Evolutionary conservation across 2,329 filamentous ascomycete species (phyloP).

Genomic region (Apiospora malaysiana): DNA sequence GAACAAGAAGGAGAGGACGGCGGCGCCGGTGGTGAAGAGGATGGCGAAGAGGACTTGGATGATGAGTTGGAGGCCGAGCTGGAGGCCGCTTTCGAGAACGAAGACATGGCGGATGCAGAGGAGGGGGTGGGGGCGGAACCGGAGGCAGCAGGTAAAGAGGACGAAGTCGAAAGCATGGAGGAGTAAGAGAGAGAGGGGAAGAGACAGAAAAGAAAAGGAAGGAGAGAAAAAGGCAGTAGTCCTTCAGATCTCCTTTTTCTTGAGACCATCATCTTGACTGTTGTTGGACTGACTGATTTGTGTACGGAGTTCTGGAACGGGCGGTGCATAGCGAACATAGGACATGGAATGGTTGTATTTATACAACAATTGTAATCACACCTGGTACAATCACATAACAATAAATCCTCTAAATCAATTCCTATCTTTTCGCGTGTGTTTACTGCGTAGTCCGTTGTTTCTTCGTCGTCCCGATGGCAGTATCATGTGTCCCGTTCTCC

Average conservation of each 20-base stretch:
- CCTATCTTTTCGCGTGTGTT: too few relatives aligned
- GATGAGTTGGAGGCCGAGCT: conserved; percentile 54
- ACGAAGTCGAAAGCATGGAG: neutral
- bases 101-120: neutral
- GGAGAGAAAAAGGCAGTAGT: neutral
- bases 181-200: neutral
- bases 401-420: neutral
- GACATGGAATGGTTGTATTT: conserved; percentile 10
- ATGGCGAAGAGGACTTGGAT: conserved; percentile 49
- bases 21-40: conserved; percentile 32
- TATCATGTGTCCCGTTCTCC: too few relatives aligned
- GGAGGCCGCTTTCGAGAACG: conserved; percentile 35
- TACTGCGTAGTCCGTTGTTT: too few relatives aligned
- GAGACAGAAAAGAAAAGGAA: neutral
- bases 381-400: neutral
- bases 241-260: neutral
- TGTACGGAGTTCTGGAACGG: conserved; percentile 5
- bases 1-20: conserved; percentile 42
- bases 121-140: too few relatives aligned
- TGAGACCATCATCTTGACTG: neutral
- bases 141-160: neutral
- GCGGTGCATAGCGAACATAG: conserved; percentile 17
- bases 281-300: neutral
- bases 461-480: too few relatives aligned
- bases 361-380: conserved; percentile 10